These are phyloP conservation scores for Colletotrichum sp. DNA, from an alignment of 2,329 filamentous ascomycete genomes.

Conservation along the genomic window DNA sequence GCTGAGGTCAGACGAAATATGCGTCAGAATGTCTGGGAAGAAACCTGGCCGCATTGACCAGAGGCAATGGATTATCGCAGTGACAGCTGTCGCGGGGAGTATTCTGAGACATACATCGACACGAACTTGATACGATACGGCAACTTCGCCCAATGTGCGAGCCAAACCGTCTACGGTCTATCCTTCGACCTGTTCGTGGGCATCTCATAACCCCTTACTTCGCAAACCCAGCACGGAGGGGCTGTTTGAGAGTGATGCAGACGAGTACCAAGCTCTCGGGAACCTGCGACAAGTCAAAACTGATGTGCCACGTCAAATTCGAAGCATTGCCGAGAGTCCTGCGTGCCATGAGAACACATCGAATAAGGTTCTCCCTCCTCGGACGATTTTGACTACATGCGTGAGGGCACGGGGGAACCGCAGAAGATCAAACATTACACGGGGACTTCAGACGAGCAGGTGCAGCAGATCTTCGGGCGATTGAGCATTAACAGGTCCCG, in stretches of 20 bases:
- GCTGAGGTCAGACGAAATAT: background rate
- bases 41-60: background rate
- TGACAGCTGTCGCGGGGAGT: background rate
- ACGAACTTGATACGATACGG: slow-evolving; percentile 2
- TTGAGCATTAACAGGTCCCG: background rate
- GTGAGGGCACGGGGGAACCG: background rate
- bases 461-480: background rate
- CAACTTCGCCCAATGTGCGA: background rate
- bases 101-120: slow-evolving; percentile 7
- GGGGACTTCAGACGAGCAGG: background rate
- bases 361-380: background rate
- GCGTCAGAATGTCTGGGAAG: background rate
- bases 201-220: background rate
- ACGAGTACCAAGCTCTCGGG: background rate
- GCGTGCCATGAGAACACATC: background rate
- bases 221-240: background rate
- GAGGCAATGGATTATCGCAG: background rate
- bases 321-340: background rate
- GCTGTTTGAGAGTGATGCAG: background rate
- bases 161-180: background rate
- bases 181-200: background rate
- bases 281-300: background rate
- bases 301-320: background rate
- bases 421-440: slow-evolving; percentile 9
- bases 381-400: background rate